Conservation (phyloP, 441 rosid genomes). For the Populus hybrid region DNA sequence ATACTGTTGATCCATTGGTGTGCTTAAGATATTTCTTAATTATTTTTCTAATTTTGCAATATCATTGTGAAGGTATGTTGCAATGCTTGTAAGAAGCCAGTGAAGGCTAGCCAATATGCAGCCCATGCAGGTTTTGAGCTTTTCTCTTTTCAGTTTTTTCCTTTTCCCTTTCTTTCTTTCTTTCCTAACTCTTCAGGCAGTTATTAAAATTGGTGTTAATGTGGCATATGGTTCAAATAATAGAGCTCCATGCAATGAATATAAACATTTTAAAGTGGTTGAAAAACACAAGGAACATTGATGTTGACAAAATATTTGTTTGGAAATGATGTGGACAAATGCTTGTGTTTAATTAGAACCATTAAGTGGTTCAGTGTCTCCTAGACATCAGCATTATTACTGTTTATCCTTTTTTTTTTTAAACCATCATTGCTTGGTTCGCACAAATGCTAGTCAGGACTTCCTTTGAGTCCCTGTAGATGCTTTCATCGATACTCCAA, state of each 20-base stretch:
- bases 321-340: background rate
- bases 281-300: background rate
- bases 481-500: background rate
- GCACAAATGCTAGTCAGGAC: background rate
- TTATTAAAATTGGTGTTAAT: background rate
- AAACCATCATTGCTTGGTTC: background rate
- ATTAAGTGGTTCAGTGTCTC: background rate
- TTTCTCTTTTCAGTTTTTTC: constrained; percentile 11
- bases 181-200: background rate
- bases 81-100: constrained; percentile 67
- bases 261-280: background rate
- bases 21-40: background rate
- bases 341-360: background rate
- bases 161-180: background rate
- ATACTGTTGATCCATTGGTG: background rate
- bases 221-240: background rate
- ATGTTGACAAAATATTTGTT: background rate
- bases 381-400: too few species aligned
- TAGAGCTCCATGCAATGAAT: background rate
- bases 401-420: background rate
- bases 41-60: constrained; percentile 22
- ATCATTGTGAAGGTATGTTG: constrained; percentile 54
- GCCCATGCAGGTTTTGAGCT: constrained; percentile 57
- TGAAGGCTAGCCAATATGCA: constrained; percentile 60
- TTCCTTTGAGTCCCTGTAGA: background rate